Conservation (phyloP, 2,329 filamentous ascomycete species). For the Escovopsis sp. region DNA sequence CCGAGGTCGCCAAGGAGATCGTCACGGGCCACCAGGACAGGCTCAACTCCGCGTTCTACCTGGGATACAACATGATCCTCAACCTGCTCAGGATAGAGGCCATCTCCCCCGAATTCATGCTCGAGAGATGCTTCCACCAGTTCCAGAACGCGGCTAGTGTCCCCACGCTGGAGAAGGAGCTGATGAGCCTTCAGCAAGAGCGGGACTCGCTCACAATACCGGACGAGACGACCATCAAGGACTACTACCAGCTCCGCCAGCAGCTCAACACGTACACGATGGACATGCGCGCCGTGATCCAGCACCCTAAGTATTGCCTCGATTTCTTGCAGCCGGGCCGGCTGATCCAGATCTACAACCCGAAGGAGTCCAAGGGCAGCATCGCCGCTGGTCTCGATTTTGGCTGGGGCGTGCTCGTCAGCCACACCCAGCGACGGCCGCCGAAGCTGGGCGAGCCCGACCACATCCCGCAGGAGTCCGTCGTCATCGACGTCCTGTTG, state of each 20-base stretch:
- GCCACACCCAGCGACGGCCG: constrained; percentile 50
- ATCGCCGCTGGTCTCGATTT: constrained; percentile 46
- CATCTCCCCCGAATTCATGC: constrained; percentile 97
- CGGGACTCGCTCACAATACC: constrained; percentile 60
- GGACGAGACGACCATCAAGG: constrained; percentile 78
- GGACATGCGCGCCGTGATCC: constrained; percentile 85
- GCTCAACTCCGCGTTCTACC: constrained; percentile 91
- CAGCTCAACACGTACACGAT: constrained; percentile 71
- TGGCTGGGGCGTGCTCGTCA: constrained; percentile 84
- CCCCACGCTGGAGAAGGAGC: constrained; percentile 66
- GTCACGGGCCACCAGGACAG: constrained; percentile 95
- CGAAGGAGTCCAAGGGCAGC: constrained; percentile 29
- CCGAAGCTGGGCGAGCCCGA: constrained; percentile 55
- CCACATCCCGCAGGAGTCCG: constrained; percentile 58
- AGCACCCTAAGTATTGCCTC: constrained; percentile 74
- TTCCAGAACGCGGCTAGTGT: constrained; percentile 93
- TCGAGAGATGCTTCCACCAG: constrained; percentile 96
- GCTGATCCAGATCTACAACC: constrained; percentile 70
- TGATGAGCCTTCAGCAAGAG: constrained; percentile 64
- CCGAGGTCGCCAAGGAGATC: constrained; percentile 82
- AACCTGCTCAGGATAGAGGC: constrained; percentile 95
- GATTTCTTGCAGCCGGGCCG: constrained; percentile 81
- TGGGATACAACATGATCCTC: constrained; percentile 98
- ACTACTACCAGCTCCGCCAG: constrained; percentile 83
- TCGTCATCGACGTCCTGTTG: constrained; percentile 72